Base-by-base conservation (phyloP, 495 filamentous ascomycete species). In the Venustampulla echinocandica region DNA sequence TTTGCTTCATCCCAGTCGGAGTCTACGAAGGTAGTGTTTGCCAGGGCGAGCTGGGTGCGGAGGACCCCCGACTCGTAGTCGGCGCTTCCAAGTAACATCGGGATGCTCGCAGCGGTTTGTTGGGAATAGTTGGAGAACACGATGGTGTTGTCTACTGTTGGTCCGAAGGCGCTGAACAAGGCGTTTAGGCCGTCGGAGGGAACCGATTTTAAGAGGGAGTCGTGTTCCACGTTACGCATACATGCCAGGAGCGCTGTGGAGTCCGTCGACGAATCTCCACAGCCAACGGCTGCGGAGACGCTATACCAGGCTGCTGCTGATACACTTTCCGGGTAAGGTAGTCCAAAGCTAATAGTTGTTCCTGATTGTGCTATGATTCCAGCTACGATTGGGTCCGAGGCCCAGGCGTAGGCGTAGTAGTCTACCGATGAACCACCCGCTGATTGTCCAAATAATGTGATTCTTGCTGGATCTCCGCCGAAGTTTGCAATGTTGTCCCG, bases 401-500 rank as follows among this genome's bases (percentile, higher is more conserved):
- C 30, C 49, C 64, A 75, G 7, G 73, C 70, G 49, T 74, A 81
- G 10, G 67, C 59, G 50, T 68, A 77, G 57, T 68, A 70, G 46
- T 76, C 76, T 2, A 74, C 69, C 2, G 73, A 62, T 7, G 67
- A 53, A 15, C 64, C 67, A 4, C 76, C 75, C 11, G 76, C 73
- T 0, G 67, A 73, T 57, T 70, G 65, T 30, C 65, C 68, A 48
- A 60, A 61, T 9, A 68, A 44, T 18, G 64, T 65, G 1, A 74
- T 68, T 39, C 58, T 53, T 4, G 47, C 20, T 36, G 61, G 61
- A 41, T 67, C 60, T 2, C 77, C 72, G 3, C 73, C 68, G 52
- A 80, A 79, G 2, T 63, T 61, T 1, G 51, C 66, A 39, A 80
- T 79, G 33, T 79, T 75, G 23, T 76, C 71, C 24, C 72, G 62